Evolutionary conservation across 352 stramenopile genomes (phyloP).

Genomic region (Phytophthora parvispora): DNA sequence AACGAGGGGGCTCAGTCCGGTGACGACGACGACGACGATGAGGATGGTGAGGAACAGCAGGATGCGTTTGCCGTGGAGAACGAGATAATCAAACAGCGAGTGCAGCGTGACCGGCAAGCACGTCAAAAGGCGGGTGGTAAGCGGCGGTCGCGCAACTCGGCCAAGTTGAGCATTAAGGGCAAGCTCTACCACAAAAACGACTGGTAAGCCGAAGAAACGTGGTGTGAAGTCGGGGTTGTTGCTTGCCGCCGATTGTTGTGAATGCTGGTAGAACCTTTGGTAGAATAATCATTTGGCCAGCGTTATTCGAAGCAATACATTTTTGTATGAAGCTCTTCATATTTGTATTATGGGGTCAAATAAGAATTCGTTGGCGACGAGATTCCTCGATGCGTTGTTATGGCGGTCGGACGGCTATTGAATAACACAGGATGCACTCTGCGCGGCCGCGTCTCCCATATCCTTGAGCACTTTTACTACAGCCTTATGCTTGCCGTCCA

Average conservation of each 20-base stretch:
- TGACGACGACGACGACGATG: constrained; percentile 41
- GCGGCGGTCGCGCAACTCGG: constrained; percentile 76
- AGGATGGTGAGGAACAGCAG: constrained; percentile 41
- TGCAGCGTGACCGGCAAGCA: constrained; percentile 75
- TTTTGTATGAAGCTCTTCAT: constrained; percentile 43
- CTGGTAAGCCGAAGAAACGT: constrained; percentile 51
- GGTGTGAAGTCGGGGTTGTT: background rate
- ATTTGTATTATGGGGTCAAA: constrained; percentile 50
- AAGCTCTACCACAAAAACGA: constrained; percentile 86
- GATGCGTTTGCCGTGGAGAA: constrained; percentile 66
- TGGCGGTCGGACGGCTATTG: constrained; percentile 54
- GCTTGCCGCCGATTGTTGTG: constrained; percentile 17
- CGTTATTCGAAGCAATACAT: constrained; percentile 26
- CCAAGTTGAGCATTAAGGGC: constrained; percentile 91
- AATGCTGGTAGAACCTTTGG: constrained; percentile 13
- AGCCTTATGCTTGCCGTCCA: constrained; percentile 94
- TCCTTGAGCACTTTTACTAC: constrained; percentile 95
- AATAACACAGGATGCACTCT: constrained; percentile 89
- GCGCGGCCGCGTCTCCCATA: constrained; percentile 90
- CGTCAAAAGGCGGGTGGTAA: constrained; percentile 67
- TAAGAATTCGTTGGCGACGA: constrained; percentile 28
- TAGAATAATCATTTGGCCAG: background rate
- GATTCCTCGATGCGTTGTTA: constrained; percentile 12
- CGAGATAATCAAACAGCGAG: constrained; percentile 85
- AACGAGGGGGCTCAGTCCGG: constrained; percentile 26